phyloP scores from a whole-genome alignment of 2,329 filamentous ascomycete genomes.

The Talaromyces islandicus region DNA sequence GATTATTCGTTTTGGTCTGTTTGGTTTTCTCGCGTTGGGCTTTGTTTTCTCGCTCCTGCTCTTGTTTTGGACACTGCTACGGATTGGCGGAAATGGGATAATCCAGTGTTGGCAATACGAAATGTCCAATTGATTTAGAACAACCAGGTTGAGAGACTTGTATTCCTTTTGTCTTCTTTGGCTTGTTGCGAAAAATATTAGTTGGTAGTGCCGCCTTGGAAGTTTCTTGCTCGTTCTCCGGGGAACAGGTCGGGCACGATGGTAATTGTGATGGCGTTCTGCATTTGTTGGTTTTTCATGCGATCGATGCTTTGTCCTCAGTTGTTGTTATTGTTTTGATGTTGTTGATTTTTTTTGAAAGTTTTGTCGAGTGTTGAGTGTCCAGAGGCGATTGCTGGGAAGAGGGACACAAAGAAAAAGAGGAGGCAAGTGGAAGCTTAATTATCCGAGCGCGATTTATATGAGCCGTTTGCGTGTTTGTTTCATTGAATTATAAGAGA shows the following conservation, averaged over 20 bases:
- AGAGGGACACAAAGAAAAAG: neutral
- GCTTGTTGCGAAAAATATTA: neutral
- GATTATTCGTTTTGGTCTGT: neutral
- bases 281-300: constrained; percentile 18
- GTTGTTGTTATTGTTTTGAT: neutral
- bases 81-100: neutral
- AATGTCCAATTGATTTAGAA: neutral
- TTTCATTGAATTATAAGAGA: neutral
- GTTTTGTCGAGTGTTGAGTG: neutral
- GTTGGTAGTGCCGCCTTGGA: constrained; percentile 17
- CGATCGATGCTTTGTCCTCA: neutral
- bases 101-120: neutral
- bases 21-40: neutral
- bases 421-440: neutral
- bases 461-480: neutral
- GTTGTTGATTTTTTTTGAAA: neutral
- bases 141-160: neutral
- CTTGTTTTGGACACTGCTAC: neutral
- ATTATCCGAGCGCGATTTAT: neutral
- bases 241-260: constrained; percentile 12
- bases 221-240: constrained; percentile 19
- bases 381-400: constrained; percentile 7
- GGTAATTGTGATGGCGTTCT: constrained; percentile 4
- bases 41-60: neutral
- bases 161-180: neutral